phyloP scores from a whole-genome alignment of 1,139 yeast genomes.

The Nadsonia starkeyi-henricii region DNA sequence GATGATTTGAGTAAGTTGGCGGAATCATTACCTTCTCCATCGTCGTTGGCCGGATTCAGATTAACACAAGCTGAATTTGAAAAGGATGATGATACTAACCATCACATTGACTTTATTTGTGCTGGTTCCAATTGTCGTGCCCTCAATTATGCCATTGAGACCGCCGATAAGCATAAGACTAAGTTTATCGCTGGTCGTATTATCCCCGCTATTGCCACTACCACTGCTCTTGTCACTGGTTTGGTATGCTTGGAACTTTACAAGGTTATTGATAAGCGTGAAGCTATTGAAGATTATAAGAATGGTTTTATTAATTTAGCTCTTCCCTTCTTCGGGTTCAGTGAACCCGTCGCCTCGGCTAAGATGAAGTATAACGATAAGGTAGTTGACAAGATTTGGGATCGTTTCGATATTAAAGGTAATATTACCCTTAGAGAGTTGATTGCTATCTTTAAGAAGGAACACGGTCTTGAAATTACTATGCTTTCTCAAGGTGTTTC shows the following conservation, averaged over 20 bases:
- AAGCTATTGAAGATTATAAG: constrained; percentile 73
- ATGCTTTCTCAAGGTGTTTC: constrained; percentile 92
- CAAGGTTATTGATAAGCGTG: constrained; percentile 68
- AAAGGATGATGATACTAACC: constrained; percentile 93
- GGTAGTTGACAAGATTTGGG: constrained; percentile 85
- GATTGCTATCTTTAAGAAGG: constrained; percentile 57
- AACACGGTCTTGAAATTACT: constrained; percentile 75
- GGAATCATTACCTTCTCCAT: constrained; percentile 73
- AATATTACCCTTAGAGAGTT: constrained; percentile 66
- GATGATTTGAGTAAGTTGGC: constrained; percentile 39
- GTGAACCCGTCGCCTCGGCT: constrained; percentile 85
- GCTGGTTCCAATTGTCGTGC: constrained; percentile 97
- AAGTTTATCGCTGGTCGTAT: constrained; percentile 78
- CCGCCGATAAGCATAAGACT: constrained; percentile 51
- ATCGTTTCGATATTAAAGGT: constrained; percentile 71
- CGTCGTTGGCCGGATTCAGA: constrained; percentile 79
- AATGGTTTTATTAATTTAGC: constrained; percentile 93
- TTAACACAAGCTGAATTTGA: constrained; percentile 83
- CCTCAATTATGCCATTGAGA: constrained; percentile 59
- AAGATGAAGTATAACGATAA: constrained; percentile 64
- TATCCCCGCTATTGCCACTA: constrained; percentile 97
- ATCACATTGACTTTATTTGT: constrained; percentile 91
- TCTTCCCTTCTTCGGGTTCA: constrained; percentile 89
- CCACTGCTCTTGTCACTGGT: constrained; percentile 94
- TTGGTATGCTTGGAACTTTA: constrained; percentile 82